Conservation (phyloP, 768 basidiomycete genomes). For the Postia placenta region DNA sequence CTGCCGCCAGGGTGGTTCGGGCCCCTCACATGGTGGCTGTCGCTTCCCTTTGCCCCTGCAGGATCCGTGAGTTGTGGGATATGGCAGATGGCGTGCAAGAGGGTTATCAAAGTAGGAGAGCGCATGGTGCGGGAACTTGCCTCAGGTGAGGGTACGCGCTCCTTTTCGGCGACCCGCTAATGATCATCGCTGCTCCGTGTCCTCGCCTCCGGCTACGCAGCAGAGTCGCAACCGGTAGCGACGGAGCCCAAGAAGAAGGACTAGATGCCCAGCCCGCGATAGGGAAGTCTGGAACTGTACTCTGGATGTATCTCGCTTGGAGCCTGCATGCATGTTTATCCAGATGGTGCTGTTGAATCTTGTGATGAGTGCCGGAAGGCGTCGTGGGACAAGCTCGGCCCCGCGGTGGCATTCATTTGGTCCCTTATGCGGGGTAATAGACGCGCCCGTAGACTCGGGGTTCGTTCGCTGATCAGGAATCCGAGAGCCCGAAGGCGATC, state of each 20-base stretch:
- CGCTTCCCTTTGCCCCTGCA: constrained; percentile 83
- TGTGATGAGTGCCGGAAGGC: constrained; percentile 3
- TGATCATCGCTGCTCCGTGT: background rate
- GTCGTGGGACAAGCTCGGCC: background rate
- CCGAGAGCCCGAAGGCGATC: background rate
- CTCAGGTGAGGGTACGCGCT: constrained; percentile 23
- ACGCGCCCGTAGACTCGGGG: background rate
- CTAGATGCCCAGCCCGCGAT: background rate
- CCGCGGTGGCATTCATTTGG: background rate
- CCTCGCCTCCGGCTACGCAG: constrained; percentile 8
- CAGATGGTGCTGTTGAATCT: background rate
- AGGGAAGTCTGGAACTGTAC: constrained; percentile 2
- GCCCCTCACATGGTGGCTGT: constrained; percentile 80
- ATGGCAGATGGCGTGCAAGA: constrained; percentile 93
- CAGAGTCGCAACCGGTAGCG: constrained; percentile 15
- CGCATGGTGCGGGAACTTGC: constrained; percentile 60
- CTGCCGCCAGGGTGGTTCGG: constrained; percentile 89
- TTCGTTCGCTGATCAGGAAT: background rate
- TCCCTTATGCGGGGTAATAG: background rate
- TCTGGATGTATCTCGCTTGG: constrained; percentile 1
- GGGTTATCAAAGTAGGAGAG: constrained; percentile 77
- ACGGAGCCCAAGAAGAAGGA: constrained; percentile 13
- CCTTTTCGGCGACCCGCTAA: constrained; percentile 8
- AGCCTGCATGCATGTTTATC: constrained; percentile 3
- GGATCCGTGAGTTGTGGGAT: constrained; percentile 90